Evolutionary conservation across 768 basidiomycete genomes (phyloP).

Genomic region (Calocera viscosa): DNA sequence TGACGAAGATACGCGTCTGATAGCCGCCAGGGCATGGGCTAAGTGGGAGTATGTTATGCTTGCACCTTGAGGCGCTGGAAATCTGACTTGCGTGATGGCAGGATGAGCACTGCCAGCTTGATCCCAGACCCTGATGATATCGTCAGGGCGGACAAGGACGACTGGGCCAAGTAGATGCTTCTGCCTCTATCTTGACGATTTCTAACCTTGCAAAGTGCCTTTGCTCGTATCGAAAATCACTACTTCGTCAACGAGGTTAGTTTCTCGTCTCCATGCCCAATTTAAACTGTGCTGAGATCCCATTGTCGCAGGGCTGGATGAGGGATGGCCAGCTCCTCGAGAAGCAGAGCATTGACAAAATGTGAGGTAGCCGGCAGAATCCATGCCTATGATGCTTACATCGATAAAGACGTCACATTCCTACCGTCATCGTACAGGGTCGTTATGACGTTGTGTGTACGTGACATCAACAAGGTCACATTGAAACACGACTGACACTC

Average conservation of each 20-base stretch:
- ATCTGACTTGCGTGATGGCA: constrained; percentile 23
- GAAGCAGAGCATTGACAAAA: constrained; percentile 73
- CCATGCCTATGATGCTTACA: not conserved
- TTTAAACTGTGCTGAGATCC: not conserved
- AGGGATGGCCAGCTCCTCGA: constrained; percentile 78
- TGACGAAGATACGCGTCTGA: constrained; percentile 51
- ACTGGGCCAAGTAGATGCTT: constrained; percentile 55
- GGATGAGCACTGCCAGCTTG: constrained; percentile 73
- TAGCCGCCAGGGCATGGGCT: constrained; percentile 73
- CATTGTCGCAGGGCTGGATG: constrained; percentile 57
- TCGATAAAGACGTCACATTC: constrained; percentile 66
- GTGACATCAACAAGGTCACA: constrained; percentile 4
- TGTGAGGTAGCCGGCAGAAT: constrained; percentile 36
- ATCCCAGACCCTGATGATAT: constrained; percentile 56
- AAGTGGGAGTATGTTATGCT: constrained; percentile 67
- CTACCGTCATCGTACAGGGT: constrained; percentile 68
- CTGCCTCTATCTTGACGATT: not conserved
- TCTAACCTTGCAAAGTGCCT: constrained; percentile 42
- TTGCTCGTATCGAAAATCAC: constrained; percentile 81
- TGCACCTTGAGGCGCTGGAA: not conserved
- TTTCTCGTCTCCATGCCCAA: not conserved
- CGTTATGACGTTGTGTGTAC: constrained; percentile 86
- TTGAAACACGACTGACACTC: not conserved
- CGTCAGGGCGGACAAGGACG: constrained; percentile 54
- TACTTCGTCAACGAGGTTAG: constrained; percentile 72